Evolutionary conservation across 352 stramenopile species (phyloP).

Genomic region (Pythium dissimile): DNA sequence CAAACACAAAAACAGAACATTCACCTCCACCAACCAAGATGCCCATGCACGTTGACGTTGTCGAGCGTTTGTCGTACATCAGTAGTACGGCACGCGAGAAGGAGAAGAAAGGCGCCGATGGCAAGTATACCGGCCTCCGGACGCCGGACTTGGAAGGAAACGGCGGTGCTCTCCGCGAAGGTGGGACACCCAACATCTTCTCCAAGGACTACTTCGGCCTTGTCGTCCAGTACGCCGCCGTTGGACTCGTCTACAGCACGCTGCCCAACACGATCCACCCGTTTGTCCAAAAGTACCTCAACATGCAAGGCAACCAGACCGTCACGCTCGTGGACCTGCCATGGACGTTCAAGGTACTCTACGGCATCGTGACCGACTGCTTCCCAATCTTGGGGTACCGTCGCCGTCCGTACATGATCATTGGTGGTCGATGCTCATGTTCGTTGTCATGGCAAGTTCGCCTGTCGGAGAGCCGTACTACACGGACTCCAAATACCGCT

Average conservation of each 20-base stretch:
- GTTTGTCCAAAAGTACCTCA: neutral
- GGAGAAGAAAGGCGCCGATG: conserved; percentile 11
- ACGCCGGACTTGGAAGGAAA: conserved; percentile 39
- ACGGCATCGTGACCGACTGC: neutral
- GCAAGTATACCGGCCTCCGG: conserved; percentile 29
- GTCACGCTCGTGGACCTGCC: neutral
- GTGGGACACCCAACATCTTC: neutral
- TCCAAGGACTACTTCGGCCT: neutral
- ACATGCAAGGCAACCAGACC: neutral
- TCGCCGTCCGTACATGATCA: neutral
- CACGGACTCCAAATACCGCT: neutral
- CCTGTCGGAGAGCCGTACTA: neutral
- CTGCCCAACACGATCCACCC: neutral
- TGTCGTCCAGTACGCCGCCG: neutral
- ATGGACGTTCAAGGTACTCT: neutral
- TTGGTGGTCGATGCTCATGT: neutral
- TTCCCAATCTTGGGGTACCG: neutral
- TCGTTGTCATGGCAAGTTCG: neutral
- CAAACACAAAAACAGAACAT: neutral
- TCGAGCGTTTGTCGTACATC: conserved; percentile 31
- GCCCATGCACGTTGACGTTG: conserved; percentile 23
- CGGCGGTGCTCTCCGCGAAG: neutral
- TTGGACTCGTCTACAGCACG: neutral
- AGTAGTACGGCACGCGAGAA: conserved; percentile 28
- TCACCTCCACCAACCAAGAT: neutral